These are phyloP conservation scores for Dispira simplex DNA, from an alignment of 192 early-diverging fungal genomes.

Conservation along the genomic window DNA sequence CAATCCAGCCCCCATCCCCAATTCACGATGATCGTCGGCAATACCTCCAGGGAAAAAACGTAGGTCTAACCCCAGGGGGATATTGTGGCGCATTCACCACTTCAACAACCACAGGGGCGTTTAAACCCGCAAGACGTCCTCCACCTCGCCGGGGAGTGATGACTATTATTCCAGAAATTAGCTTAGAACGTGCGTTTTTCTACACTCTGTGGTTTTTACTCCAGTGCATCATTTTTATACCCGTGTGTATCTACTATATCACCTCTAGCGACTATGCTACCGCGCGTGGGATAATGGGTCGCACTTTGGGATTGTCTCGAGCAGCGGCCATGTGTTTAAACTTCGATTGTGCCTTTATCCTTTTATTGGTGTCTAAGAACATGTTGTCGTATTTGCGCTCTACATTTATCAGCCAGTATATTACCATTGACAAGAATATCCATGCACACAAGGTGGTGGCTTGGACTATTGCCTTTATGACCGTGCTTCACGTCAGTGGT, in stretches of 20 bases:
- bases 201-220: constrained; percentile 2
- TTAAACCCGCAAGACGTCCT: too few relatives aligned
- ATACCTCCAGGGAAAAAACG: too few relatives aligned
- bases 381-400: constrained; percentile 34
- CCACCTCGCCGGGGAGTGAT: neutral
- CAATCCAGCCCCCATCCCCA: too few relatives aligned
- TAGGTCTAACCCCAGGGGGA: too few relatives aligned
- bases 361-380: constrained; percentile 75
- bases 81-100: too few relatives aligned
- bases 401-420: constrained; percentile 37
- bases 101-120: too few relatives aligned
- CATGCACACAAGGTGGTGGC: constrained; percentile 60
- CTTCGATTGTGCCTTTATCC: constrained; percentile 46
- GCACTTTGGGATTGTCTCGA: neutral
- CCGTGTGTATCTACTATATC: constrained; percentile 1
- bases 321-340: constrained; percentile 1
- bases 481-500: constrained; percentile 39
- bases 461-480: constrained; percentile 47
- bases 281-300: neutral
- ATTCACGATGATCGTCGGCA: too few relatives aligned
- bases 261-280: neutral
- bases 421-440: constrained; percentile 57
- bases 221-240: neutral
- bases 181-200: neutral
- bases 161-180: neutral